Base-by-base conservation (phyloP, 78 protist genomes). In the Tieghemostelium lacteum region DNA sequence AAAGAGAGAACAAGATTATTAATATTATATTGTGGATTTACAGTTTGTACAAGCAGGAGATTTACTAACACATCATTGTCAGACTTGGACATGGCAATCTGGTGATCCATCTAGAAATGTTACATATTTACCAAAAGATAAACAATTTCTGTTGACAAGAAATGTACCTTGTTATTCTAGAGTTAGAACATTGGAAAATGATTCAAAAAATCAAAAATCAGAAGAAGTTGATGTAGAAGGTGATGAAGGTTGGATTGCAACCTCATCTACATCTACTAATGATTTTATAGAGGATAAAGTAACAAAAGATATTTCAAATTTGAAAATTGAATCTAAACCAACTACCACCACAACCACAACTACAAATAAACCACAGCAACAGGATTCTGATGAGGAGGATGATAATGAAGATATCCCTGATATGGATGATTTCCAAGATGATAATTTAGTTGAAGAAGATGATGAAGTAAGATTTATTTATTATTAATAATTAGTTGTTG, bases 1-100 rank as follows among this genome's bases (percentile, higher is more conserved):
- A 16, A 74, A 10, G 3, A 29, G 2, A 2, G 86, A 8, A 16
- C 2, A 5, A 50, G 54, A 10, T 37, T 12, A 26, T 16, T 40
- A 8, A 57, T 73, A 19, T 8, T 17, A 5, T 29, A 7, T 17
- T 80, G 34, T 65, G 65, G 6, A 5, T 20, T 36, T 7, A 1
- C 57, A 96, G 88, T 97, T 98, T 80, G 98, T 97, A 1, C 92
- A 85, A n/a, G 98, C 99, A 6, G 99, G 99, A 16, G 99, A 98
- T 45, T 34, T 77, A 49, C 95, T 98, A 24, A 96, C 95, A 24
- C 80, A 54, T 52, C 96, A 96, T 64, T 96, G 97, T 55, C 98
- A 98, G n/a, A 91, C 98, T 29, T 98, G 99, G 99, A 26, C 71
- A 2, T 98, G 99, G 95, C 92, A 85, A 26, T 86, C 95, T 26